Conservation (phyloP, 2,329 filamentous ascomycete genomes). For the Leptosphaerulina australis region DNA sequence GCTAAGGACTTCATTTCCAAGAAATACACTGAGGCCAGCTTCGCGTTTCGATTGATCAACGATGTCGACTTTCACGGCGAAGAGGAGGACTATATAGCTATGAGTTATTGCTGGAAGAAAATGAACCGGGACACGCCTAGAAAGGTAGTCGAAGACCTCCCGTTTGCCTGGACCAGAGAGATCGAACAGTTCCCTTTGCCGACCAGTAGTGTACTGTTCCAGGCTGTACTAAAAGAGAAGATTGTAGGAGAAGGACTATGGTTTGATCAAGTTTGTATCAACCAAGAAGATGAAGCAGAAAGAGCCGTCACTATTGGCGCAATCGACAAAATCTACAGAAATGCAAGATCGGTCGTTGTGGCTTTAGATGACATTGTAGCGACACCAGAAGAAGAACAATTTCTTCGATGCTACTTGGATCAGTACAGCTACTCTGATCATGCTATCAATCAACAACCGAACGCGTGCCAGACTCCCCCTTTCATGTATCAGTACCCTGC, state of each 20-base stretch:
- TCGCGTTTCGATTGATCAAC: slow-evolving; percentile 50
- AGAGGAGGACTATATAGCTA: slow-evolving; percentile 50
- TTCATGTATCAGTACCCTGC: slow-evolving; percentile 36
- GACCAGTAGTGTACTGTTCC: slow-evolving; percentile 48
- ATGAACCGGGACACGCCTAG: slow-evolving; percentile 33
- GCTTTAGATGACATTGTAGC: slow-evolving; percentile 52
- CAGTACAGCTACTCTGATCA: slow-evolving; percentile 42
- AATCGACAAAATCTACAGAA: slow-evolving; percentile 53
- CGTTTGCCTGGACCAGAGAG: slow-evolving; percentile 45
- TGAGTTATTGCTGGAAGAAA: slow-evolving; percentile 53
- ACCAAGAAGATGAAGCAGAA: slow-evolving; percentile 50
- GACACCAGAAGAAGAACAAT: slow-evolving; percentile 42
- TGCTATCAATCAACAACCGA: slow-evolving; percentile 31
- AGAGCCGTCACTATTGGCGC: slow-evolving; percentile 49
- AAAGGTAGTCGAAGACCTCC: slow-evolving; percentile 36
- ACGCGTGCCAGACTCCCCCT: slow-evolving; percentile 34
- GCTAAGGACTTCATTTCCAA: slow-evolving; percentile 42
- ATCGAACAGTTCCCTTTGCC: slow-evolving; percentile 49
- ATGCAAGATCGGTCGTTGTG: slow-evolving; percentile 50
- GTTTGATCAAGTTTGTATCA: slow-evolving; percentile 55
- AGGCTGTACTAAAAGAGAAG: slow-evolving; percentile 50
- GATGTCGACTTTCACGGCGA: slow-evolving; percentile 41
- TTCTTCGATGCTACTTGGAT: slow-evolving; percentile 48
- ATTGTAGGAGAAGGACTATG: slow-evolving; percentile 50
- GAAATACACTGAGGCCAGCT: slow-evolving; percentile 21